Conservation (phyloP, 768 basidiomycete genomes). For the Psilocybe sp. region DNA sequence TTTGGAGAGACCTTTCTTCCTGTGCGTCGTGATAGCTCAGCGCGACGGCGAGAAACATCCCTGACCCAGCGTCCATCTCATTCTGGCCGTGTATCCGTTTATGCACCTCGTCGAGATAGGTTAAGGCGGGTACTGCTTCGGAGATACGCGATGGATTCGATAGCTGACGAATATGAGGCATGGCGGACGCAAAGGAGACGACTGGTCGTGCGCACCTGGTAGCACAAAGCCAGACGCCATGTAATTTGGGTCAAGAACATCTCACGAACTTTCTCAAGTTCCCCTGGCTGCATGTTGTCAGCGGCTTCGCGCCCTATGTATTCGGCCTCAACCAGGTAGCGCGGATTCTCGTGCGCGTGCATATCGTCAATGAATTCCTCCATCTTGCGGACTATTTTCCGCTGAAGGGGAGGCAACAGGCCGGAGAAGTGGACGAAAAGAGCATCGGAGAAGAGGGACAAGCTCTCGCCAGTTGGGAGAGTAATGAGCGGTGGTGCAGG, state of each 20-base stretch:
- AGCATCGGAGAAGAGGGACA: not conserved
- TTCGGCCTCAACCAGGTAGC: not conserved
- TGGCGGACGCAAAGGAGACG: not conserved
- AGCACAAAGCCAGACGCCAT: conserved; percentile 8
- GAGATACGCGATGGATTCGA: conserved; percentile 8
- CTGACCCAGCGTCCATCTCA: conserved; percentile 2
- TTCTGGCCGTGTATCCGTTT: not conserved
- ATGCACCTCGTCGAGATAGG: conserved; percentile 4
- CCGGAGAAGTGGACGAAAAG: not conserved
- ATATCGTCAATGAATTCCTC: conserved; percentile 1
- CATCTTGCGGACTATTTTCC: conserved; percentile 1
- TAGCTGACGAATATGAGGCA: not conserved
- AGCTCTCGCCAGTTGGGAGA: not conserved
- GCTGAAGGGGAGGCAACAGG: not conserved
- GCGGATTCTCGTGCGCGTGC: not conserved
- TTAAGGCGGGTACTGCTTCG: conserved; percentile 9
- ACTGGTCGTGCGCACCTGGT: conserved; percentile 2
- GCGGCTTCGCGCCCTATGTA: not conserved
- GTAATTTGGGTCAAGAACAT: conserved; percentile 2
- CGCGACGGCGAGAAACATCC: conserved; percentile 8
- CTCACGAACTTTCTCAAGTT: not conserved
- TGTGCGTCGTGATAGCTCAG: conserved; percentile 7
- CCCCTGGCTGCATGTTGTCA: not conserved
- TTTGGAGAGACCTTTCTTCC: conserved; percentile 8
- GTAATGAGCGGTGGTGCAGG: not conserved